phyloP scores from a whole-genome alignment of 305 asterid species.

The Ruellia speciosa region DNA sequence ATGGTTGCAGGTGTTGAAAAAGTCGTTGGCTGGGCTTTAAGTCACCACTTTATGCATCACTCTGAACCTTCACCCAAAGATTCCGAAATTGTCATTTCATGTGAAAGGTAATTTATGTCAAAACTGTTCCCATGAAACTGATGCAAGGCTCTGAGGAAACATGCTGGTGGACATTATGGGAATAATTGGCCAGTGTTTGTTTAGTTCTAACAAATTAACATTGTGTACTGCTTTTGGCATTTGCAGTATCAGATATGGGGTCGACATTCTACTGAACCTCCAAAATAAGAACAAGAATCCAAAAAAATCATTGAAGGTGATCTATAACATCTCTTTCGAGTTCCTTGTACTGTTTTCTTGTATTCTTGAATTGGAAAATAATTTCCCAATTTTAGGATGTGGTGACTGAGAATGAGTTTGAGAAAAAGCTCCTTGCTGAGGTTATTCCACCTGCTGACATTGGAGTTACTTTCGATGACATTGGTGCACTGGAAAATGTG shows the following conservation, averaged over 20 bases:
- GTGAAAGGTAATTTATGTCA: conserved; percentile 42
- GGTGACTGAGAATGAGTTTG: conserved; percentile 78
- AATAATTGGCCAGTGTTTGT: neutral
- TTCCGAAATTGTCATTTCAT: conserved; percentile 40
- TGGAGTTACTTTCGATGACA: conserved; percentile 78
- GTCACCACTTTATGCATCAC: conserved; percentile 66
- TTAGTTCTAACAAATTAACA: conserved; percentile 10
- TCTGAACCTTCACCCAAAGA: conserved; percentile 36
- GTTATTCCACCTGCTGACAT: conserved; percentile 83
- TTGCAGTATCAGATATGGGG: conserved; percentile 64
- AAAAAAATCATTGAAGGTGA: conserved; percentile 64
- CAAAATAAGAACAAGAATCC: conserved; percentile 65
- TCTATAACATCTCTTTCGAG: conserved; percentile 12
- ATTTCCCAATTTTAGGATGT: conserved; percentile 53
- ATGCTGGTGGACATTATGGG: neutral
- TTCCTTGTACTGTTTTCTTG: neutral
- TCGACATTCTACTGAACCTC: conserved; percentile 51
- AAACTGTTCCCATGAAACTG: conserved; percentile 3
- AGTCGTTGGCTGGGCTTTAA: conserved; percentile 72
- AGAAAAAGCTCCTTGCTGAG: conserved; percentile 81
- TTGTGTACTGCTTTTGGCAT: conserved; percentile 16
- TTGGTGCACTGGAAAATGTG: conserved; percentile 86
- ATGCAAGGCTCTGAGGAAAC: neutral
- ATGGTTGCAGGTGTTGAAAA: conserved; percentile 58
- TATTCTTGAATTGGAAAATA: conserved; percentile 1